These are phyloP conservation scores for Metarhizium sp. DNA, from an alignment of 2,329 filamentous ascomycete genomes.

Conservation along the genomic window DNA sequence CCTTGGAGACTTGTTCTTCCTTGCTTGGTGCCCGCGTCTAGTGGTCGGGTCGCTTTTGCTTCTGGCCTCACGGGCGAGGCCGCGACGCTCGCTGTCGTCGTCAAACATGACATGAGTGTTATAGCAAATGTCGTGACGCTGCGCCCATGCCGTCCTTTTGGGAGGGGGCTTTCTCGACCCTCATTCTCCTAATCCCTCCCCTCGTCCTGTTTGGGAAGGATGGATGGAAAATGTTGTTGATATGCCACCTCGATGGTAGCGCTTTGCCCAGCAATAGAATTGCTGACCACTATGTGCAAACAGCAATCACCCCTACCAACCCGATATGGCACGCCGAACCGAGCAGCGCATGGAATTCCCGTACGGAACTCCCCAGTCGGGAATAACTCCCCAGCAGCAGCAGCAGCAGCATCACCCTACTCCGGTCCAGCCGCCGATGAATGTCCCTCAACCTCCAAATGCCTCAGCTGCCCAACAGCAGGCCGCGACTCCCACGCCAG, in stretches of 20 bases:
- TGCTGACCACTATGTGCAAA: conserved; percentile 19
- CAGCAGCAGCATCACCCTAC: conserved; percentile 28
- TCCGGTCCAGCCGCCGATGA: conserved; percentile 33
- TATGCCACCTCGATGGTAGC: neutral
- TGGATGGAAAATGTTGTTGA: neutral
- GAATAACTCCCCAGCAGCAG: conserved; percentile 25
- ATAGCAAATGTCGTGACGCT: neutral
- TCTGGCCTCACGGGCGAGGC: neutral
- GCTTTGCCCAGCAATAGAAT: neutral
- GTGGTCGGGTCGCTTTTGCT: neutral
- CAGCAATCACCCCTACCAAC: conserved; percentile 39
- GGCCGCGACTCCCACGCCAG: conserved; percentile 28
- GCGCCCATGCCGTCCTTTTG: neutral
- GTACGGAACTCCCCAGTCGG: conserved; percentile 29
- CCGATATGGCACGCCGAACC: conserved; percentile 38
- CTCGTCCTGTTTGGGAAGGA: neutral
- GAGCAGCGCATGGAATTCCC: conserved; percentile 32
- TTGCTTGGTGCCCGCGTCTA: neutral
- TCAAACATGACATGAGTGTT: neutral
- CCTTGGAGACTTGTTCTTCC: neutral
- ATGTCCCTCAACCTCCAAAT: conserved; percentile 30
- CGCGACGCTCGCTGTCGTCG: neutral
- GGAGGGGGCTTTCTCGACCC: neutral
- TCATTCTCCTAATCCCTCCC: too few relatives aligned
- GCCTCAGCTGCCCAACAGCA: conserved; percentile 21